These are phyloP conservation scores for Aspergillus affinis DNA, from an alignment of 495 filamentous ascomycete species.

Conservation along the genomic window DNA sequence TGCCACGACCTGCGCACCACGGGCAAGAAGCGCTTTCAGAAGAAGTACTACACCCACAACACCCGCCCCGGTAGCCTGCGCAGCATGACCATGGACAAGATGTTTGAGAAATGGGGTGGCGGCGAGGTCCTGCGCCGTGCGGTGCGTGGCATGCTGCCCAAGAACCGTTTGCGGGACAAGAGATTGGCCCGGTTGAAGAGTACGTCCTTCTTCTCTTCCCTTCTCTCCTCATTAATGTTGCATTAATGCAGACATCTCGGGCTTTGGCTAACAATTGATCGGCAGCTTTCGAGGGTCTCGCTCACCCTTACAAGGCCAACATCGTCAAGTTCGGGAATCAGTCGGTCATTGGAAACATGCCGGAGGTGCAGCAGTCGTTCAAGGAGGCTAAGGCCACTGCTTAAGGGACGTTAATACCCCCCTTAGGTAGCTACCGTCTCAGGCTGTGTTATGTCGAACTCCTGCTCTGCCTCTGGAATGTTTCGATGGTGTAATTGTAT, in stretches of 20 bases:
- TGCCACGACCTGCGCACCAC: constrained; percentile 86
- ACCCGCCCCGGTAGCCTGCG: constrained; percentile 85
- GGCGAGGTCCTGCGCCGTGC: constrained; percentile 90
- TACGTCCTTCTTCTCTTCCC: constrained; percentile 36
- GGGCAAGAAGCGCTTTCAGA: constrained; percentile 88
- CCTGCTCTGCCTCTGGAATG: not conserved
- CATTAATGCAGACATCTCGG: too few species aligned
- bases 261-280: not conserved
- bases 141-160: constrained; percentile 95
- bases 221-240: too few species aligned
- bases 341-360: constrained; percentile 36
- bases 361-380: constrained; percentile 49
- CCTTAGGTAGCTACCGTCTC: not conserved
- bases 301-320: constrained; percentile 90
- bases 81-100: constrained; percentile 87
- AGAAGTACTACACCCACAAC: constrained; percentile 91
- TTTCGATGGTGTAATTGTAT: constrained; percentile 8
- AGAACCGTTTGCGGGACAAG: constrained; percentile 87
- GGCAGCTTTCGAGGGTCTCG: constrained; percentile 82
- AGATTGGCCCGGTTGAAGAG: constrained; percentile 85
- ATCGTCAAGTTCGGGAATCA: constrained; percentile 67
- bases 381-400: constrained; percentile 41
- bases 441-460: constrained; percentile 11
- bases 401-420: constrained; percentile 17
- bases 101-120: constrained; percentile 93